phyloP scores from a whole-genome alignment of 2,329 filamentous ascomycete genomes.

The Basipetospora chlamydospora region DNA sequence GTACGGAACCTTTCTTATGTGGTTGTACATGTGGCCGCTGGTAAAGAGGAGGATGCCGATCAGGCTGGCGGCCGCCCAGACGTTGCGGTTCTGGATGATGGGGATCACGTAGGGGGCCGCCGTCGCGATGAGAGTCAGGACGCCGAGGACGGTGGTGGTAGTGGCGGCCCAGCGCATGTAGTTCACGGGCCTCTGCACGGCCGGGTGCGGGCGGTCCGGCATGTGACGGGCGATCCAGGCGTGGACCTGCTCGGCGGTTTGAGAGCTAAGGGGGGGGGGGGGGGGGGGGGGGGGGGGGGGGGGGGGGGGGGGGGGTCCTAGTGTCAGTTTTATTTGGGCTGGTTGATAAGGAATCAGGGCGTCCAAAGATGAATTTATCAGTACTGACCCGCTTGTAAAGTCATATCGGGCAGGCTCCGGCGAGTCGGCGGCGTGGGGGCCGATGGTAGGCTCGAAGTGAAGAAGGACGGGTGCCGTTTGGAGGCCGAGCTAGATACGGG shows the following conservation, averaged over 20 bases:
- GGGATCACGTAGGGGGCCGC: slow-evolving; percentile 69
- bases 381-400: slow-evolving; percentile 60
- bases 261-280: slow-evolving; percentile 37
- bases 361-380: too few species aligned
- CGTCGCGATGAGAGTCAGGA: slow-evolving; percentile 53
- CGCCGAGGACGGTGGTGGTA: slow-evolving; percentile 54
- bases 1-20: slow-evolving; percentile 92
- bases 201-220: slow-evolving; percentile 61
- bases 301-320: too few species aligned
- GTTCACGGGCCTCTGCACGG: slow-evolving; percentile 75
- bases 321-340: background rate
- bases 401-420: slow-evolving; percentile 65
- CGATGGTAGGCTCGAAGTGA: slow-evolving; percentile 66
- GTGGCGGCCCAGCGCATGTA: slow-evolving; percentile 60
- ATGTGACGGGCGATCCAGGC: slow-evolving; percentile 67
- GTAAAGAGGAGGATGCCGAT: slow-evolving; percentile 86
- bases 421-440: slow-evolving; percentile 60
- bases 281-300: background rate
- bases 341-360: too few species aligned
- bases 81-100: slow-evolving; percentile 72
- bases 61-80: slow-evolving; percentile 84
- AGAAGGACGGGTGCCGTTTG: slow-evolving; percentile 88
- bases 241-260: slow-evolving; percentile 64
- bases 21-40: slow-evolving; percentile 98
- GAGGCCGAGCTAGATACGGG: slow-evolving; percentile 61